Conservation (phyloP, 805 yeast species). For the Candida montana region DNA sequence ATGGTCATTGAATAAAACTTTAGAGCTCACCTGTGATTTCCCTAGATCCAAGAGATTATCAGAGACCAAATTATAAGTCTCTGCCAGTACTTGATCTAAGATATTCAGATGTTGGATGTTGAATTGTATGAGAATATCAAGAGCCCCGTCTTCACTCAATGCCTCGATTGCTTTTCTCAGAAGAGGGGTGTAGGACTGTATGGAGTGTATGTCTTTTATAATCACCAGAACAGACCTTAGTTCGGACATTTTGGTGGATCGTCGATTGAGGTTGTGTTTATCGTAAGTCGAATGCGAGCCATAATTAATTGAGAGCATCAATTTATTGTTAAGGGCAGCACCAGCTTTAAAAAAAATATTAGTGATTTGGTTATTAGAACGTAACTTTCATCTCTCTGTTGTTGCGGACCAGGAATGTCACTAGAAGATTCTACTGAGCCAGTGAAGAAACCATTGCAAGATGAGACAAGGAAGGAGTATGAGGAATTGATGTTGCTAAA, state of each 20-base stretch:
- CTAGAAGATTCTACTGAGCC: not conserved
- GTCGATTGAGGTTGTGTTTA: no score
- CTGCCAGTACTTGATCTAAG: constrained; percentile 21
- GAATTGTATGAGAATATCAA: constrained; percentile 18
- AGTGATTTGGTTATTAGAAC: no score
- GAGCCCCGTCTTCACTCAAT: constrained; percentile 11
- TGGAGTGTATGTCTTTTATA: constrained; percentile 12
- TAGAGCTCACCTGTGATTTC: constrained; percentile 11
- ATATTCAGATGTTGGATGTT: constrained; percentile 16
- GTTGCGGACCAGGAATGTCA: no score
- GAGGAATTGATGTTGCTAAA: constrained; percentile 31
- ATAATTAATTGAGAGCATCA: no score
- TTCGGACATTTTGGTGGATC: constrained; percentile 3
- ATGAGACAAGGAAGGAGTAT: constrained; percentile 27
- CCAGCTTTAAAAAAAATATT: no score
- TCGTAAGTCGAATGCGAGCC: no score
- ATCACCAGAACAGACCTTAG: constrained; percentile 18
- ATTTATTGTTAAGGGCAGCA: no score
- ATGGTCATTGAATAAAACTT: constrained; percentile 23
- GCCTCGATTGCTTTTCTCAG: constrained; percentile 13
- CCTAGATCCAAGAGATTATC: constrained; percentile 8
- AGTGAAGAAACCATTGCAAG: not conserved
- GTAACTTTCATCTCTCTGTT: no score
- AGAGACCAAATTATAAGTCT: constrained; percentile 17
- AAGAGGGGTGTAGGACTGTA: constrained; percentile 18